These are phyloP conservation scores for Cystobasidium slooffiae DNA, from an alignment of 1,284 basidiomycete species.

Conservation along the genomic window DNA sequence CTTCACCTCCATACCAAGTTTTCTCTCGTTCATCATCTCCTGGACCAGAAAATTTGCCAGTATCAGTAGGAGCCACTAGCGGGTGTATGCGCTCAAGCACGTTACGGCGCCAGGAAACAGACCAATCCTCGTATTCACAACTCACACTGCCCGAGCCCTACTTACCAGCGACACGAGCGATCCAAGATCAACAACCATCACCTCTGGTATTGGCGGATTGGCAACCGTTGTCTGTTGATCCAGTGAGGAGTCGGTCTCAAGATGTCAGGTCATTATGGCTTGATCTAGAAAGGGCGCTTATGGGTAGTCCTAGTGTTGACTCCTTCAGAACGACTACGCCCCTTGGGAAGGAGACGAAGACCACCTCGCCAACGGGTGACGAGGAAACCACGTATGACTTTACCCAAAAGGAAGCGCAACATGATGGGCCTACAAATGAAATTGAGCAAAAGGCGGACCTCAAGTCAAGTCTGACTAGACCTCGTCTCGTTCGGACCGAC, in stretches of 20 bases:
- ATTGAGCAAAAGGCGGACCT: neutral
- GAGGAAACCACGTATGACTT: conserved; percentile 1
- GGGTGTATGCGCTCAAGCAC: conserved; percentile 8
- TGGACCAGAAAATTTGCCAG: neutral
- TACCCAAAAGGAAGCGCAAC: neutral
- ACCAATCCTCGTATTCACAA: conserved; percentile 34
- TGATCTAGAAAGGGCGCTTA: conserved; percentile 1
- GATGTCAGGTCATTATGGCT: neutral
- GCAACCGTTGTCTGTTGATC: conserved; percentile 2
- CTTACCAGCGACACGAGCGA: neutral
- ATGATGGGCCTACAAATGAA: neutral
- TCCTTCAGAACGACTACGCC: neutral
- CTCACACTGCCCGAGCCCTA: conserved; percentile 20
- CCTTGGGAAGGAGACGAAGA: neutral
- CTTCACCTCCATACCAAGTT: neutral
- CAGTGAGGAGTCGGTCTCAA: neutral
- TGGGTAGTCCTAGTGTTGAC: neutral
- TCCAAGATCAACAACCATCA: neutral
- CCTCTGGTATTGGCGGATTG: conserved; percentile 1
- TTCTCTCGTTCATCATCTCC: neutral
- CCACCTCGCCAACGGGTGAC: neutral
- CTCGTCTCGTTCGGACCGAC: neutral
- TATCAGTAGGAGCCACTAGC: neutral
- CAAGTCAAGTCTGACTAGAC: neutral
- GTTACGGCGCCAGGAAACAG: conserved; percentile 28